Evolutionary conservation across 176 grass and related monocot species (phyloP).

Genomic region (Lolium multiflorum): DNA sequence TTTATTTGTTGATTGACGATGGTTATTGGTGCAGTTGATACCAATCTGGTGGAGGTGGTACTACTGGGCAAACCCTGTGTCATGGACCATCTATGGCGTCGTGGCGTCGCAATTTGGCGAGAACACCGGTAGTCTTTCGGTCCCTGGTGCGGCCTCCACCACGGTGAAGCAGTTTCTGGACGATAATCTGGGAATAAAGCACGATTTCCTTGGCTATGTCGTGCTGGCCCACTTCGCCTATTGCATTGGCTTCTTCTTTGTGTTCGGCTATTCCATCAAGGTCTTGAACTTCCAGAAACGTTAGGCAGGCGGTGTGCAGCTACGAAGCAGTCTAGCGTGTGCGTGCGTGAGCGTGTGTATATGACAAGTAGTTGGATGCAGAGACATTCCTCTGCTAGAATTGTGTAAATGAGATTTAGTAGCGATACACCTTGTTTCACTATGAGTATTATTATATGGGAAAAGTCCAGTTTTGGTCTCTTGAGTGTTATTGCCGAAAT

Average conservation of each 20-base stretch:
- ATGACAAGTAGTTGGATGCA: not conserved
- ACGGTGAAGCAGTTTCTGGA: slow-evolving; percentile 59
- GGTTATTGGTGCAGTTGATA: slow-evolving; percentile 45
- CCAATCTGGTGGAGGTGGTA: slow-evolving; percentile 98
- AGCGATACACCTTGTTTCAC: not conserved
- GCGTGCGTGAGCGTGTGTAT: not conserved
- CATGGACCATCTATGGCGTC: slow-evolving; percentile 81
- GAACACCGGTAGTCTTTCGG: slow-evolving; percentile 5
- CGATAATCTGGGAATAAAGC: slow-evolving; percentile 51
- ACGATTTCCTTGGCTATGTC: slow-evolving; percentile 69
- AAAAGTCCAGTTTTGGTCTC: not conserved
- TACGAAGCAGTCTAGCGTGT: not conserved
- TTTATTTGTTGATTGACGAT: not conserved
- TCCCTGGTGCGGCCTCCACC: slow-evolving; percentile 43
- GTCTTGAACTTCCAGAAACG: slow-evolving; percentile 81
- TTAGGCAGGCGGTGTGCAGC: slow-evolving; percentile 31
- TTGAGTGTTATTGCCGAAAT: not conserved
- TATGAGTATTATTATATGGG: not conserved
- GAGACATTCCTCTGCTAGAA: not conserved
- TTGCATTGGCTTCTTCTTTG: slow-evolving; percentile 60
- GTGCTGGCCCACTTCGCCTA: slow-evolving; percentile 70
- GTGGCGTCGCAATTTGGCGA: slow-evolving; percentile 72
- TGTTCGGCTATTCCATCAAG: slow-evolving; percentile 85
- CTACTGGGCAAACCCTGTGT: slow-evolving; percentile 85
- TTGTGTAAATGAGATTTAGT: not conserved